A percentile compares a stretch with the other conserved stretches of the same genome.
These are phyloP conservation scores for Ogataea nakhonphanomensis DNA, from an alignment of 805 yeast genomes.

Conservation along the genomic window DNA sequence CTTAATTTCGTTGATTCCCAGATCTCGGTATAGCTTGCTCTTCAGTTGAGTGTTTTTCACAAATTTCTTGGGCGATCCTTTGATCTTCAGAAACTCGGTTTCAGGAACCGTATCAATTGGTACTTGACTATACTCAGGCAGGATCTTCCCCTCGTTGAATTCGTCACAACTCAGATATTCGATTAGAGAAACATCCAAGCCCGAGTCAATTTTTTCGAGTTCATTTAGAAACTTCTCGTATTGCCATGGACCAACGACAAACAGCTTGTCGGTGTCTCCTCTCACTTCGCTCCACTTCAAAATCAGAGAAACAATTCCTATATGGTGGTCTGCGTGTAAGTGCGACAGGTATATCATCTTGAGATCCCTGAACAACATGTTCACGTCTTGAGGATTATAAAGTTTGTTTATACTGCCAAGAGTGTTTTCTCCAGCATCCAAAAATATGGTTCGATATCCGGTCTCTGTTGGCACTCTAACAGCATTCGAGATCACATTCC, in stretches of 20 bases:
- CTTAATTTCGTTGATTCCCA: conserved; percentile 42
- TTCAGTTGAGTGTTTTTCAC: conserved; percentile 3
- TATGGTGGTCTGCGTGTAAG: conserved; percentile 95
- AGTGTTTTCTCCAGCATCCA: conserved; percentile 97
- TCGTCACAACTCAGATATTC: conserved; percentile 31
- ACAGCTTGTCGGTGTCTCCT: conserved; percentile 38
- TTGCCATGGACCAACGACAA: conserved; percentile 73
- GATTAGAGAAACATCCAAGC: conserved; percentile 18
- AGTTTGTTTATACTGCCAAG: conserved; percentile 66
- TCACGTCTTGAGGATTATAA: conserved; percentile 45
- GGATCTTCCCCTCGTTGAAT: conserved; percentile 20
- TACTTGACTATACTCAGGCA: conserved; percentile 22
- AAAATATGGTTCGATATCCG: conserved; percentile 44
- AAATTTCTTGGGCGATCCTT: neutral
- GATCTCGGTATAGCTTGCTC: conserved; percentile 35
- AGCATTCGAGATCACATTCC: conserved; percentile 82
- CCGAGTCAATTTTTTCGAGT: conserved; percentile 40
- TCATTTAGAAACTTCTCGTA: conserved; percentile 64
- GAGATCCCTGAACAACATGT: conserved; percentile 53
- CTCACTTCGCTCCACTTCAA: conserved; percentile 55
- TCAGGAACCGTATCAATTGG: conserved; percentile 24
- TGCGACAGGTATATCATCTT: conserved; percentile 74
- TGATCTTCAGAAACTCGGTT: conserved; percentile 21
- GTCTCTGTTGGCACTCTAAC: conserved; percentile 59
- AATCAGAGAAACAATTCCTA: conserved; percentile 73